Evolutionary conservation across 495 filamentous ascomycete species (phyloP), one percentile per base, ranked within the genome.

Genomic region (Aspergillus haitiensis): DNA sequence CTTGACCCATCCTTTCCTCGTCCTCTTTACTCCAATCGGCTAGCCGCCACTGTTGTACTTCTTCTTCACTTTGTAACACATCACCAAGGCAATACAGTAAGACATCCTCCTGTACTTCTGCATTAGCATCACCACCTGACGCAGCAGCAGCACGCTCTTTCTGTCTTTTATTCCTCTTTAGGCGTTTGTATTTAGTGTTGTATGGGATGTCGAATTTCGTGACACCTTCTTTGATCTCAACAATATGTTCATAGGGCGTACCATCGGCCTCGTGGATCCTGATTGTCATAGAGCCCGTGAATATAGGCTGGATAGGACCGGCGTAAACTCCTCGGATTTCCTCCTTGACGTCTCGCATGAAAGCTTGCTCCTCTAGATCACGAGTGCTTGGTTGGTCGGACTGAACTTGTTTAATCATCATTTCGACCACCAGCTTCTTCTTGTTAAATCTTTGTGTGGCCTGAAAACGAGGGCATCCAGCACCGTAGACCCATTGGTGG

Each of bases 211-310:
- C 92, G 57, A 97, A 87, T 58, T 85, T 88, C 7, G 86, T 89
- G 40, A 83, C 79, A 7, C 86, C 85, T 56, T 97, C 92, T 63
- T 91, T 92, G 69, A 99, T 95, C 56, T 96, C 89, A 31, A 97
- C 90, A 63, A 97, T 96, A 68, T 99, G 94, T 72, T 99, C 94
- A 70, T 99, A 99, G 18, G 94, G 94, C 3, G 95, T 98, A 13
- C 94, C 94, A 69, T 99, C 95, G 31, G 94, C 95, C 75, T 99
- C 94, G 76, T 99, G 94, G 61, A 99, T 97, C 47, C 95, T 84
- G 64, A 99, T 89, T 0, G 94, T 98, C 89, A 98, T 96, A 0
- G 95, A 93, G 1, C 93, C 93, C 3, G 91, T 93, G 71, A 98
- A 99, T 3, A 90, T 77, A 36, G 86, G 86, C 61, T 89, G 90